phyloP scores from a whole-genome alignment of 352 stramenopile genomes.

The Stramenopiles sp. region DNA sequence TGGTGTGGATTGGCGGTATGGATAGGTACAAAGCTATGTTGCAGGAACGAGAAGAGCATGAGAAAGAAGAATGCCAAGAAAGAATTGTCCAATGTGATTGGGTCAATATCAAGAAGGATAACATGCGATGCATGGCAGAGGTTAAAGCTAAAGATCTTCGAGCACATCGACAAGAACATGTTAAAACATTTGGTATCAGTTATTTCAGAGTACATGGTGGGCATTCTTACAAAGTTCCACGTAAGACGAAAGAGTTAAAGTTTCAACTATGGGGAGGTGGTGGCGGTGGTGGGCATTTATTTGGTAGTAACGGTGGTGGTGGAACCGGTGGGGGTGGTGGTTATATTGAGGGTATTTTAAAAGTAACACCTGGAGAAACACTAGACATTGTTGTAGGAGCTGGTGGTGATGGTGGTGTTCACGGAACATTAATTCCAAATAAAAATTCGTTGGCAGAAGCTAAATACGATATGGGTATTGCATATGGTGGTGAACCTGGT shows the following conservation, averaged over 20 bases:
- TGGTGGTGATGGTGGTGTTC: slow-evolving; percentile 9
- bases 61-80: too few species aligned
- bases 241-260: slow-evolving; percentile 7
- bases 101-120: too few species aligned
- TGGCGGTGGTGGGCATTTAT: slow-evolving; percentile 9
- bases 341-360: slow-evolving; percentile 13
- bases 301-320: neutral
- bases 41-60: too few species aligned
- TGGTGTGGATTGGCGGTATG: too few species aligned
- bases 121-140: neutral
- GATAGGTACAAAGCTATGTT: too few species aligned
- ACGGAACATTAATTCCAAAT: slow-evolving; percentile 1
- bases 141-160: neutral
- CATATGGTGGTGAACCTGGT: too few species aligned
- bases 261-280: slow-evolving; percentile 15
- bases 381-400: slow-evolving; percentile 15
- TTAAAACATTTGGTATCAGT: neutral
- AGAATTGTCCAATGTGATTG: too few species aligned
- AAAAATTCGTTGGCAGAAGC: too few species aligned
- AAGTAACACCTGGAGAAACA: slow-evolving; percentile 8
- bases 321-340: slow-evolving; percentile 13
- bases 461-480: too few species aligned
- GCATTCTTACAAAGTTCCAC: slow-evolving; percentile 12
- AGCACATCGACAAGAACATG: neutral
- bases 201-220: neutral